Percentiles rank a stretch among this genome's conserved stretches.
phyloP scores from a whole-genome alignment of 352 stramenopile genomes.

The Pythium brachiatum region DNA sequence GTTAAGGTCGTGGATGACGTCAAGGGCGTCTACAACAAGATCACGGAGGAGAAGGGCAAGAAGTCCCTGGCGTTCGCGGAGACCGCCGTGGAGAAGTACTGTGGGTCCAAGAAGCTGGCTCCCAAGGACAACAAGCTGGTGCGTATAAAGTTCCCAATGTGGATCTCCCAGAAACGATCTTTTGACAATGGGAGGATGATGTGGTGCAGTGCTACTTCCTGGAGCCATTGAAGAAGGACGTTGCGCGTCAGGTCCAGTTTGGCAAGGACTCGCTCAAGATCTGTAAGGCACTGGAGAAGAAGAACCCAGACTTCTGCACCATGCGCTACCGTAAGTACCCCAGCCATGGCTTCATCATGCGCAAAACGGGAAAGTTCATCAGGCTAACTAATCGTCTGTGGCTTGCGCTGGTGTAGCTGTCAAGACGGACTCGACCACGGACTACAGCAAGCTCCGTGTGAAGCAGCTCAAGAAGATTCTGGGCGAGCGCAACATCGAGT shows the following conservation, averaged over 20 bases:
- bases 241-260: constrained; percentile 90
- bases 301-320: constrained; percentile 93
- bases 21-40: constrained; percentile 60
- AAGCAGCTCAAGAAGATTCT: constrained; percentile 96
- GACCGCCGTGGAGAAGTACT: constrained; percentile 85
- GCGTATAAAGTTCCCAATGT: constrained; percentile 8
- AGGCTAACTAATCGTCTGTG: neutral
- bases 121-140: constrained; percentile 92
- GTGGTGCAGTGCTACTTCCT: constrained; percentile 91
- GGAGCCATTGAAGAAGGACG: constrained; percentile 92
- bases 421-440: constrained; percentile 93
- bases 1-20: constrained; percentile 90
- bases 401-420: constrained; percentile 51
- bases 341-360: neutral
- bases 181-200: neutral
- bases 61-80: constrained; percentile 78
- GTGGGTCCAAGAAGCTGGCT: constrained; percentile 73
- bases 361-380: no score
- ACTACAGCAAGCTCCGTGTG: constrained; percentile 94
- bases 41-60: constrained; percentile 73
- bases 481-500: constrained; percentile 89
- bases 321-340: constrained; percentile 90
- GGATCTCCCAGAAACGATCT: neutral
- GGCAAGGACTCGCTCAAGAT: constrained; percentile 93
- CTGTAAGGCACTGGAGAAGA: constrained; percentile 93